Percentiles rank a stretch among this genome's conserved stretches.
phyloP scores from a whole-genome alignment of 805 yeast species.

The Dipodascopsis uninucleata region DNA sequence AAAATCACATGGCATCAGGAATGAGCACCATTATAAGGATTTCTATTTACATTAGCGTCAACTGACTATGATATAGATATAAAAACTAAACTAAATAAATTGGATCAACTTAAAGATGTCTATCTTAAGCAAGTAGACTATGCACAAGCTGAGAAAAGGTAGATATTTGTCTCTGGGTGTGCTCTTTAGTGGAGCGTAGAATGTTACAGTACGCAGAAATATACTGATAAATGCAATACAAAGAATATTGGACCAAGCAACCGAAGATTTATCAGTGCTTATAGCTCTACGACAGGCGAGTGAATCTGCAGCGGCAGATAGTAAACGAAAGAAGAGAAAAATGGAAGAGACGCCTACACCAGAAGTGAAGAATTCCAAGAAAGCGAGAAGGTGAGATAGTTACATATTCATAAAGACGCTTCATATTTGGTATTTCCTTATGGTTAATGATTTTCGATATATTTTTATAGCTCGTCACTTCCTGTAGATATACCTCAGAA shows the following conservation, averaged over 20 bases:
- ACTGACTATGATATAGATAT: conserved; percentile 6
- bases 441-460: not conserved
- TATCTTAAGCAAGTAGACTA: conserved; percentile 14
- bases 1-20: no score
- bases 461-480: conserved; percentile 13
- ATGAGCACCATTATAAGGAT: not conserved
- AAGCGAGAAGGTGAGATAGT: conserved; percentile 21
- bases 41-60: not conserved
- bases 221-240: no score
- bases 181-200: no score
- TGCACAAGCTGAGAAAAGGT: conserved; percentile 17
- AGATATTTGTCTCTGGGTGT: no score
- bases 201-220: no score
- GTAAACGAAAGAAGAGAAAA: conserved; percentile 26
- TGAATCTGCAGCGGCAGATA: conserved; percentile 6
- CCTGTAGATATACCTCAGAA: conserved; percentile 12
- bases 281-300: conserved; percentile 23
- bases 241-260: conserved; percentile 21
- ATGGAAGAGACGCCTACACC: conserved; percentile 15
- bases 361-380: conserved; percentile 20
- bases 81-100: conserved; percentile 8
- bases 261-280: conserved; percentile 17
- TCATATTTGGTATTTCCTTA: not conserved
- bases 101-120: conserved; percentile 15
- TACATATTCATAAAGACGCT: not conserved